Conservation (phyloP, 371 early-diverging fungal species). For the Lichtheimia ornata region DNA sequence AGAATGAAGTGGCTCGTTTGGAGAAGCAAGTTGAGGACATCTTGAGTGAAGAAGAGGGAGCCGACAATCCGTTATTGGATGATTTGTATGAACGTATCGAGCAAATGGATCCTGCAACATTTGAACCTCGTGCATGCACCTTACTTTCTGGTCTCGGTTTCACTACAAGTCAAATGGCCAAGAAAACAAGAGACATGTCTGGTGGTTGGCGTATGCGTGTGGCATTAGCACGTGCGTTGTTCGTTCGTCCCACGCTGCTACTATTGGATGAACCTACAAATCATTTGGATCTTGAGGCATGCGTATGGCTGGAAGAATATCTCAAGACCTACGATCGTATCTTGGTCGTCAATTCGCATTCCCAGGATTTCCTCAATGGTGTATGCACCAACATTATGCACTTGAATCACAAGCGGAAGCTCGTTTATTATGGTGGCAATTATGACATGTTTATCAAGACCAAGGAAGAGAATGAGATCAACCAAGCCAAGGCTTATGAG, state of each 20-base stretch:
- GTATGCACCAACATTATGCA: conserved; percentile 96
- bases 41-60: conserved; percentile 77
- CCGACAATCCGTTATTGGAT: conserved; percentile 88
- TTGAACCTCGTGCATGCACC: conserved; percentile 92
- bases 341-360: conserved; percentile 96
- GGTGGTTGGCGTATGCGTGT: conserved; percentile 99
- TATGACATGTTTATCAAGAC: conserved; percentile 96
- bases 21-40: conserved; percentile 91
- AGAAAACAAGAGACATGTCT: conserved; percentile 93
- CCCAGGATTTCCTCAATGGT: conserved; percentile 97
- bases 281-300: conserved; percentile 96
- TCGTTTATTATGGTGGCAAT: conserved; percentile 97
- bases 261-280: conserved; percentile 98
- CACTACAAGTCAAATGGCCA: conserved; percentile 77
- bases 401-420: conserved; percentile 86
- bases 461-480: conserved; percentile 90
- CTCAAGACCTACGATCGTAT: conserved; percentile 92
- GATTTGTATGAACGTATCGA: conserved; percentile 96
- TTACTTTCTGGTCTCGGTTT: conserved; percentile 97
- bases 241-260: conserved; percentile 93
- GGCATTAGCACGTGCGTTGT: conserved; percentile 95
- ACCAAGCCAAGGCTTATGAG: conserved; percentile 96
- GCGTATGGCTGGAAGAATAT: conserved; percentile 98
- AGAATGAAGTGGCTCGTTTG: conserved; percentile 84
- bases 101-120: conserved; percentile 87